Base-by-base conservation (phyloP, 176 grass and related monocot genomes). In the Rhipidocladum racemiflorum region DNA sequence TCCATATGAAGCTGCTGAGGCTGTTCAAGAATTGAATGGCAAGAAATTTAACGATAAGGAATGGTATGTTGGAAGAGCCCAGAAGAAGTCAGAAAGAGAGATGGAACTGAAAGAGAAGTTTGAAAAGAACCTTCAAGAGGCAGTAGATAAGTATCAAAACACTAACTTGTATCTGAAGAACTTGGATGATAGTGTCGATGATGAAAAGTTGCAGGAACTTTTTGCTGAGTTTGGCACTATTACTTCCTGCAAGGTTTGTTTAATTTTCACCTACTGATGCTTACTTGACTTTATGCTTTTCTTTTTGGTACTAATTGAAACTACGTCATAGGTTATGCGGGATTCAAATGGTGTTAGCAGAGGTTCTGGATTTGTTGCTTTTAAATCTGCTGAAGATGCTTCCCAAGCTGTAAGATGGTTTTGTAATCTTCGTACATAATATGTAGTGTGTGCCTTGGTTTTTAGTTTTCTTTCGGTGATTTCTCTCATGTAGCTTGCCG, bases 141-240 rank as follows among this genome's bases (percentile, higher is more conserved):
- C 81, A 66, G 80, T 83, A 28, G 88, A 95, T 53, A 91, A 89
- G 76, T 80, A 68, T 78, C 92, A 85, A 56, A 91, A 86, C 36
- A 86, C 86, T 60, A 99, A 99, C 79, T 80, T 99, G 70, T 99
- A 99, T 82, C 64, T 99, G 73, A 99, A 99, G 80, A 99, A 99
- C 68, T 91, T 99, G 29, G 92, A 99, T 78, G 96, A 99, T 65
- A 90, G 49, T 75, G 72, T 99, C 83, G 86, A 88, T 48, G 96
- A 99, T 91, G 93, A 99, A 18, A 89, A 88, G 44, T 74, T 99
- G 73, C 90, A 71, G 32, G 96, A 99, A 40, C 60, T 95, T 32
- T 99, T 99, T 51, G 75, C 87, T 49, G 89, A 87, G 21, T 99
- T 70, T 29, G 96, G 96, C 50, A 77, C 73, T 29, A 91, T 99